Conservation (phyloP, 2,329 filamentous ascomycete species). For the Dichotomopilus funicola region DNA sequence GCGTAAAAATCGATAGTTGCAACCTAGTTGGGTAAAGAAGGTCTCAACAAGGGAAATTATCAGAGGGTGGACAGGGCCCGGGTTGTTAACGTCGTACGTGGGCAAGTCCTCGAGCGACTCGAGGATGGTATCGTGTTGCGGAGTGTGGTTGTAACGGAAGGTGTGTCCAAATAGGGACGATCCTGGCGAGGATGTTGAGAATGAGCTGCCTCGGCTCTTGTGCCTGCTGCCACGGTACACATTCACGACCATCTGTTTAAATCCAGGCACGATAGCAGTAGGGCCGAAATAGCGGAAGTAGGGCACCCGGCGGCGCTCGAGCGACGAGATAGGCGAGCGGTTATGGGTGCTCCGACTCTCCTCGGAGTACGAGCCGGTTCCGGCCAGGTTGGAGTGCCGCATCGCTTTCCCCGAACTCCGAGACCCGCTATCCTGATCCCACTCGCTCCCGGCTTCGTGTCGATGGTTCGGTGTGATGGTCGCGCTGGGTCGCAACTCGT, state of each 20-base stretch:
- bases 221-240: conserved; percentile 54
- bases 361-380: conserved; percentile 36
- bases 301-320: conserved; percentile 62
- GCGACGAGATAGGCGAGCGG: conserved; percentile 38
- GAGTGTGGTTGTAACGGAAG: conserved; percentile 28
- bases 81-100: conserved; percentile 68
- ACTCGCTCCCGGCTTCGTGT: conserved; percentile 22
- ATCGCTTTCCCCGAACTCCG: conserved; percentile 14
- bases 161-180: conserved; percentile 27
- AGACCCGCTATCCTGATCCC: conserved; percentile 20
- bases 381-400: conserved; percentile 21
- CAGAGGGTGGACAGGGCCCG: conserved; percentile 63
- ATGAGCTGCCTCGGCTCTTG: conserved; percentile 51
- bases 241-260: conserved; percentile 80
- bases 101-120: conserved; percentile 52
- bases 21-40: conserved; percentile 77
- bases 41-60: conserved; percentile 71
- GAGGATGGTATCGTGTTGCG: conserved; percentile 37
- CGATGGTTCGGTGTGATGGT: conserved; percentile 11
- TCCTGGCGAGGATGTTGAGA: conserved; percentile 47
- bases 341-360: conserved; percentile 34
- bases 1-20: conserved; percentile 78
- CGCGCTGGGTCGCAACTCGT: conserved; percentile 21
- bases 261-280: conserved; percentile 84
- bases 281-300: conserved; percentile 90